Conservation (phyloP, 129 eudicot genomes). For the Helianthus tuberosus region DNA sequence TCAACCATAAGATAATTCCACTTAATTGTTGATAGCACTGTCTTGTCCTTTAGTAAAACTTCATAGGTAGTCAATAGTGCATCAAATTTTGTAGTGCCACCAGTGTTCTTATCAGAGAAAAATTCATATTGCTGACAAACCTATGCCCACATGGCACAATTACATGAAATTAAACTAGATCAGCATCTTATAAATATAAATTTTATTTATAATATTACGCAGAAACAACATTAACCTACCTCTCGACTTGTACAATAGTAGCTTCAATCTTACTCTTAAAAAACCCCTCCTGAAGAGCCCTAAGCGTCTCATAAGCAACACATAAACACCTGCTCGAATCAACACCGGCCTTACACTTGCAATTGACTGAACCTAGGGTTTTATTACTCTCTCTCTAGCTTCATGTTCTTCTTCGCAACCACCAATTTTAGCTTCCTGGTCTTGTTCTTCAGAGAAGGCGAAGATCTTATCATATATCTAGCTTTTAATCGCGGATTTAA, state of each 20-base stretch:
- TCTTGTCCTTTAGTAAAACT: slow-evolving; percentile 90
- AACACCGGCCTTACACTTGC: too few species aligned
- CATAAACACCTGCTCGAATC: too few species aligned
- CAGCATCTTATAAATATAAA: background rate
- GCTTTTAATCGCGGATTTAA: too few species aligned
- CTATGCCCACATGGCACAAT: slow-evolving; percentile 39
- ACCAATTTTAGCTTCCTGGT: too few species aligned
- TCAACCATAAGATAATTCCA: slow-evolving; percentile 99
- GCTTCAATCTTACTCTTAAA: too few species aligned
- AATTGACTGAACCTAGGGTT: too few species aligned
- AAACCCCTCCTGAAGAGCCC: too few species aligned
- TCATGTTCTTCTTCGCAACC: too few species aligned
- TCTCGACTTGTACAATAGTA: slow-evolving; percentile 99
- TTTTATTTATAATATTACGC: background rate
- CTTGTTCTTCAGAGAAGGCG: too few species aligned
- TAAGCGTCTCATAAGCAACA: too few species aligned
- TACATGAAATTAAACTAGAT: slow-evolving; percentile 3
- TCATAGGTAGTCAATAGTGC: slow-evolving; percentile 93
- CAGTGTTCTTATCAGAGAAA: slow-evolving; percentile 68
- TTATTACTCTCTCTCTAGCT: too few species aligned
- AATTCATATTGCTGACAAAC: slow-evolving; percentile 98
- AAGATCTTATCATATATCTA: too few species aligned
- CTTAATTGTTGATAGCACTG: slow-evolving; percentile 83
- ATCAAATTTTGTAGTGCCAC: slow-evolving; percentile 77
- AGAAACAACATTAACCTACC: slow-evolving; percentile 42